Evolutionary conservation across 257 asterid genomes (phyloP).

Genomic region (Solanum clarkiae): DNA sequence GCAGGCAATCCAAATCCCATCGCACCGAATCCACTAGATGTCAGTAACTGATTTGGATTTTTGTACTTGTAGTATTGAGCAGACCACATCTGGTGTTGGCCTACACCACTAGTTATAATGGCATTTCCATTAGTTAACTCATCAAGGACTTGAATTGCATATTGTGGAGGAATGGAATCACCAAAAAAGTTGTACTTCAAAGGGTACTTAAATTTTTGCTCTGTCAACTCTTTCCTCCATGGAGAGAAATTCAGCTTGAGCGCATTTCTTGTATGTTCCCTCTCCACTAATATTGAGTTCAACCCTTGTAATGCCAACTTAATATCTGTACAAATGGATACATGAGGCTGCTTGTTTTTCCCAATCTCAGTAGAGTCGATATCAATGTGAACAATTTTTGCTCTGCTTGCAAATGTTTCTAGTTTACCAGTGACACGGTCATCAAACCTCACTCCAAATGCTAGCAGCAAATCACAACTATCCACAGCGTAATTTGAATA

Average conservation of each 20-base stretch:
- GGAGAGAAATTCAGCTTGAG: constrained; percentile 32
- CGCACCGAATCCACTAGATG: constrained; percentile 74
- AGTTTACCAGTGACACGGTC: constrained; percentile 80
- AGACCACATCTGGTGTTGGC: constrained; percentile 95
- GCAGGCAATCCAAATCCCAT: constrained; percentile 90
- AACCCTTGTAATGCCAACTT: constrained; percentile 41
- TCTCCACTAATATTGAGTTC: constrained; percentile 35
- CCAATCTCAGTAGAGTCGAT: constrained; percentile 81
- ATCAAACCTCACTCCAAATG: constrained; percentile 79
- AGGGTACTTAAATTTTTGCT: constrained; percentile 39
- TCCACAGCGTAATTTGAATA: constrained; percentile 70
- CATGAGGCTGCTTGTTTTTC: constrained; percentile 70
- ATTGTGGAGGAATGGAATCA: constrained; percentile 71
- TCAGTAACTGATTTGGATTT: constrained; percentile 62
- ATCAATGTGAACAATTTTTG: constrained; percentile 80
- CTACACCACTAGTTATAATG: constrained; percentile 67
- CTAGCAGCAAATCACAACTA: constrained; percentile 67
- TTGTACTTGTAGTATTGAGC: constrained; percentile 77
- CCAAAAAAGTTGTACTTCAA: constrained; percentile 45
- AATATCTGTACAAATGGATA: constrained; percentile 62
- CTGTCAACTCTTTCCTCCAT: constrained; percentile 65
- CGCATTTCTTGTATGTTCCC: not conserved
- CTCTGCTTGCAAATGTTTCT: constrained; percentile 75
- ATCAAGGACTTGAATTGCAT: constrained; percentile 60
- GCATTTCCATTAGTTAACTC: constrained; percentile 68